These are phyloP conservation scores for Pterocarpus macrocarpus DNA, from an alignment of 306 rosid genomes.

Conservation along the genomic window DNA sequence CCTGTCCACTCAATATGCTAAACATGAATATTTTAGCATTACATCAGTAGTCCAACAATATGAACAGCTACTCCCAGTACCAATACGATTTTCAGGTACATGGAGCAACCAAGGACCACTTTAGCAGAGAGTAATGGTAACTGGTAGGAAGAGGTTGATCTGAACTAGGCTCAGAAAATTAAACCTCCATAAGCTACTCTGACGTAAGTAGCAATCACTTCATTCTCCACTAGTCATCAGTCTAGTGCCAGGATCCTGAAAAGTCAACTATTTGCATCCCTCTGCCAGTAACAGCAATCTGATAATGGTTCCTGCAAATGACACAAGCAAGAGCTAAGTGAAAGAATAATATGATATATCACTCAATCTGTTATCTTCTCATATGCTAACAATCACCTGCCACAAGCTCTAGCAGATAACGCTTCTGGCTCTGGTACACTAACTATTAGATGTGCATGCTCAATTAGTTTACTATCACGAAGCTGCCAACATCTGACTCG, in stretches of 20 bases:
- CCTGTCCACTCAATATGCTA: background rate
- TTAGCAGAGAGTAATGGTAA: background rate
- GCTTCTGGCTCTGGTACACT: slow-evolving; percentile 98
- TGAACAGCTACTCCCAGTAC: slow-evolving; percentile 14
- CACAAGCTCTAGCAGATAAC: slow-evolving; percentile 77
- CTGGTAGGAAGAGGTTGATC: slow-evolving; percentile 2
- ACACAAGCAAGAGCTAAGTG: slow-evolving; percentile 28
- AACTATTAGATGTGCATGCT: slow-evolving; percentile 69
- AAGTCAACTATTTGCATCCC: slow-evolving; percentile 94
- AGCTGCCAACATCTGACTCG: slow-evolving; percentile 90
- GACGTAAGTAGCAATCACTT: slow-evolving; percentile 17
- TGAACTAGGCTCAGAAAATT: slow-evolving; percentile 16
- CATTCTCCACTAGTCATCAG: slow-evolving; percentile 39
- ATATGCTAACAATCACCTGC: slow-evolving; percentile 61
- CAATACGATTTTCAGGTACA: slow-evolving; percentile 2
- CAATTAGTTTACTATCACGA: slow-evolving; percentile 60
- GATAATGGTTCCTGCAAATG: slow-evolving; percentile 74
- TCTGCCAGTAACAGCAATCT: slow-evolving; percentile 94
- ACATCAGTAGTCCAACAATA: background rate
- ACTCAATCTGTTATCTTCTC: slow-evolving; percentile 29
- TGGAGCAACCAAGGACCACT: slow-evolving; percentile 26
- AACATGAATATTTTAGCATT: background rate
- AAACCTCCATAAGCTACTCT: slow-evolving; percentile 24
- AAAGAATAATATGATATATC: slow-evolving; percentile 27
- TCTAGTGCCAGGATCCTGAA: slow-evolving; percentile 47